These are phyloP conservation scores for Vicia sativa DNA, from an alignment of 306 rosid species.

Conservation along the genomic window DNA sequence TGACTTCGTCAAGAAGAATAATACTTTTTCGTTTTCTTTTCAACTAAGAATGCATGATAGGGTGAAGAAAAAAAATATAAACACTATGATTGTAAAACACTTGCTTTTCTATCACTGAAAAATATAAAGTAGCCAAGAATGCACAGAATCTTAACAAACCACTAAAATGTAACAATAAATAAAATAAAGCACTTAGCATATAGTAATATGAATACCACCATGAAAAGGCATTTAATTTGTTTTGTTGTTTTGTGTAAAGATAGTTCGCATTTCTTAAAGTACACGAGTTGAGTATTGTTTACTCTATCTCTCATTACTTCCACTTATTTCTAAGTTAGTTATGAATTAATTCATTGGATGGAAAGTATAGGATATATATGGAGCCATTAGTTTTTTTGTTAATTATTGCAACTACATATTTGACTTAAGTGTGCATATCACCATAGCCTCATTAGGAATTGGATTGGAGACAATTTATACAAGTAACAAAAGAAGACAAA, in stretches of 20 bases:
- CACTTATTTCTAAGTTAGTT: slow-evolving; percentile 15
- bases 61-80: neutral
- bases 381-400: slow-evolving; percentile 30
- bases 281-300: slow-evolving; percentile 27
- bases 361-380: slow-evolving; percentile 7
- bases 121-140: slow-evolving; percentile 34
- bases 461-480: slow-evolving; percentile 18
- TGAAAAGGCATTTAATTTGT: slow-evolving; percentile 26
- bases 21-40: slow-evolving; percentile 37
- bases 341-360: slow-evolving; percentile 17
- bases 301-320: slow-evolving; percentile 11
- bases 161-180: slow-evolving; percentile 14
- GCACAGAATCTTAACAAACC: slow-evolving; percentile 39
- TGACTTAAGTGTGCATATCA: slow-evolving; percentile 33
- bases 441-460: neutral
- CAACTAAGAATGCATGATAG: slow-evolving; percentile 41
- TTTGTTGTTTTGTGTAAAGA: slow-evolving; percentile 30
- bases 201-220: slow-evolving; percentile 12
- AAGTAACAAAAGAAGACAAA: slow-evolving; percentile 11
- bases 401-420: slow-evolving; percentile 31
- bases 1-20: slow-evolving; percentile 36
- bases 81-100: neutral
- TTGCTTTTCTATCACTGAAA: slow-evolving; percentile 31
- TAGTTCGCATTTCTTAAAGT: slow-evolving; percentile 43
- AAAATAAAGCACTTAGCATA: slow-evolving; percentile 19